Evolutionary conservation across 345 rosid genomes (phyloP).

Genomic region (Linum usitatissimum): DNA sequence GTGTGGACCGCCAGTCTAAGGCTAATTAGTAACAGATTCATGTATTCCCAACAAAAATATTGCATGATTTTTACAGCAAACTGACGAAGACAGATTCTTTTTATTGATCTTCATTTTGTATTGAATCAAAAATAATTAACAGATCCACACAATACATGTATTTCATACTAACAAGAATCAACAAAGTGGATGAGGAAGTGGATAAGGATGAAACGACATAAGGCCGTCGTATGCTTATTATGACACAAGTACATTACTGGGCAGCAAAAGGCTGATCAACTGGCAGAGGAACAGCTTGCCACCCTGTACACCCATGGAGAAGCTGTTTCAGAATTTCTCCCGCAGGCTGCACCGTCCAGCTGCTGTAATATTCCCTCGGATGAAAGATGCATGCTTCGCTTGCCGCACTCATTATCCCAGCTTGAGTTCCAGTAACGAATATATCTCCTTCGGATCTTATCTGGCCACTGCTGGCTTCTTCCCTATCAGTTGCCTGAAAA

Average conservation of each 20-base stretch:
- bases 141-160: too few relatives aligned
- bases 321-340: constrained; percentile 54
- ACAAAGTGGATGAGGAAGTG: too few relatives aligned
- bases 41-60: too few relatives aligned
- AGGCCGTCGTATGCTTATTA: background rate
- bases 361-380: constrained; percentile 55
- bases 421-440: constrained; percentile 48
- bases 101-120: too few relatives aligned
- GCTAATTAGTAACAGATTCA: too few relatives aligned
- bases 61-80: too few relatives aligned
- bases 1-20: too few relatives aligned
- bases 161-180: too few relatives aligned
- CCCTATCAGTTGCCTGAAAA: constrained; percentile 62
- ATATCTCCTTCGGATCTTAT: constrained; percentile 77
- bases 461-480: constrained; percentile 37
- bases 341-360: constrained; percentile 66
- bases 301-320: constrained; percentile 68
- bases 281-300: constrained; percentile 57
- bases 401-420: constrained; percentile 35
- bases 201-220: too few relatives aligned
- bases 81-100: too few relatives aligned
- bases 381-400: constrained; percentile 36
- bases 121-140: too few relatives aligned
- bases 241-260: background rate
- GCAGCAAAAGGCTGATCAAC: constrained; percentile 25